A percentile compares a stretch with the other conserved stretches of the same genome.
These are phyloP conservation scores for Annulohypoxylon maeteangense DNA, from an alignment of 495 filamentous ascomycete species.

Conservation along the genomic window DNA sequence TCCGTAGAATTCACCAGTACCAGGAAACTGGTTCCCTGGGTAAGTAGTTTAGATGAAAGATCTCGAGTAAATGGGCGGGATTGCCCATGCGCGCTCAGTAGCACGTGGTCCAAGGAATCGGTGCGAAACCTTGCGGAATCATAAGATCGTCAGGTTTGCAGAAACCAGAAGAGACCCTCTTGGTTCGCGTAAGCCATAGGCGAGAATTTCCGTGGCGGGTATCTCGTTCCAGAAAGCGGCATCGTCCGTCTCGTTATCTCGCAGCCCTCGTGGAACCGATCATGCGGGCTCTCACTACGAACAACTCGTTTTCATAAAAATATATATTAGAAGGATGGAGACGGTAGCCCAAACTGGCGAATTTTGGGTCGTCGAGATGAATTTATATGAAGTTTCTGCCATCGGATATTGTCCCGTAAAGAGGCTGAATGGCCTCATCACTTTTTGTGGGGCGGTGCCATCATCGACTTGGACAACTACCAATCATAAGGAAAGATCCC, in stretches of 20 bases:
- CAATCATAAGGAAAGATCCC: slow-evolving; percentile 28
- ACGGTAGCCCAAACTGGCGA: slow-evolving; percentile 19
- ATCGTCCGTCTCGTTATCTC: slow-evolving; percentile 35
- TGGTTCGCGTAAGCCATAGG: not conserved
- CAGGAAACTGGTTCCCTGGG: slow-evolving; percentile 5
- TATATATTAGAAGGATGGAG: slow-evolving; percentile 31
- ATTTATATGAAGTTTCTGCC: slow-evolving; percentile 45
- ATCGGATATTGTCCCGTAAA: slow-evolving; percentile 46
- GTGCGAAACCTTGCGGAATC: slow-evolving; percentile 11
- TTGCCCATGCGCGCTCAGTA: not conserved
- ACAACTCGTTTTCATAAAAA: slow-evolving; percentile 38
- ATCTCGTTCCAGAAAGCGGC: slow-evolving; percentile 14
- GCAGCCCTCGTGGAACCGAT: slow-evolving; percentile 19
- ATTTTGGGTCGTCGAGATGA: slow-evolving; percentile 43
- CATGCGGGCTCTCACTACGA: slow-evolving; percentile 31
- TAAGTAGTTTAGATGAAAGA: slow-evolving; percentile 14
- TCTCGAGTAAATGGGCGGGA: slow-evolving; percentile 17
- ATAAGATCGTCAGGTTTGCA: slow-evolving; percentile 14
- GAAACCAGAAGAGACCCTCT: not conserved
- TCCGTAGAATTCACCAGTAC: not conserved
- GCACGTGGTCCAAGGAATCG: slow-evolving; percentile 13
- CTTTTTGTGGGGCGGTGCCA: slow-evolving; percentile 32
- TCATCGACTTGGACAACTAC: slow-evolving; percentile 20
- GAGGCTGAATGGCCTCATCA: slow-evolving; percentile 46
- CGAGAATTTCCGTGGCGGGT: not conserved